Evolutionary conservation across 2,329 filamentous ascomycete species (phyloP), one percentile per base, ranked within the genome.

Genomic region (Alternaria alternata): DNA sequence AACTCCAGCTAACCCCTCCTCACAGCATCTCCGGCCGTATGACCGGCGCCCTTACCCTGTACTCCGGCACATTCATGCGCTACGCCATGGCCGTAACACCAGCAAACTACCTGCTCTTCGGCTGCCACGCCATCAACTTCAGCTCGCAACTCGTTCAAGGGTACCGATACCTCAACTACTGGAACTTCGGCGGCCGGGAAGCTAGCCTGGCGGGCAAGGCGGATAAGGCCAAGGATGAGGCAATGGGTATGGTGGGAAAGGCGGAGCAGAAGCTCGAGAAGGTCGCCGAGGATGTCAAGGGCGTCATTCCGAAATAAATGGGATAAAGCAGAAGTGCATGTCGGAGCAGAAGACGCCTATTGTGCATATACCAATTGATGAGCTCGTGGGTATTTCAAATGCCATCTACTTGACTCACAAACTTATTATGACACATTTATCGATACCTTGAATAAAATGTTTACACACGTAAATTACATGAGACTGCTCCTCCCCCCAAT

Each of bases 401-500:
- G 42, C 24, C 28, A 28, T 12, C 7, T 36, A 36, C 18, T 7
- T 0, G 16, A 18, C 30, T 48, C 44, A 16, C 44, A 48, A 48
- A 34, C 18, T 28, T 34, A 48, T 28, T 48, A 22, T 48, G 44
- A 8, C 14, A 4, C 30, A 36, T 16, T 36, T 36, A 5, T 36
- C 32, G 11, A 16, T 36, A 36, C 32, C 32, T 36, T 36, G 32
- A 36, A 16, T 16, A 14, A 36, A 16, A 36, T 36, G 5, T 36
- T 14, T 14, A 36, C 32, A 36, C 32, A 36, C 32, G 5, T 36
- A 36, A 16, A 49, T 49, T 72, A 97, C 95, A 98, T 98, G 79
- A 99, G 83, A 80, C 93, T 98, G 70, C 91, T 94, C 75, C 95
- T 85, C 14, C 94, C 95, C 7, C 95, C 95, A 80, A 99, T 88